Evolutionary conservation across 2,329 filamentous ascomycete species (phyloP).

Genomic region (Alternaria postmessia): DNA sequence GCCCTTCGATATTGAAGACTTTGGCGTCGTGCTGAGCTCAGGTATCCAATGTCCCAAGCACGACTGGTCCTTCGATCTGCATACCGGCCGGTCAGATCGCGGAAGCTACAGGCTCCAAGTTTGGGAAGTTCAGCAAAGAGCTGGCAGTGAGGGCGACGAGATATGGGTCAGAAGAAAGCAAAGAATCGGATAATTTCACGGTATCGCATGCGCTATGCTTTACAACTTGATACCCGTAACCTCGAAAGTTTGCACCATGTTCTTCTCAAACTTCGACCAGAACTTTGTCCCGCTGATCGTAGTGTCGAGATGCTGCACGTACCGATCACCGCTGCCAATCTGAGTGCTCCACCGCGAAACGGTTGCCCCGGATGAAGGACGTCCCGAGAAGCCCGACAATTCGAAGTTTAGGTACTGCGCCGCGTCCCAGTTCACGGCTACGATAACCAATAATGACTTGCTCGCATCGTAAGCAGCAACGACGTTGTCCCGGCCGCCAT

Average conservation of each 20-base stretch:
- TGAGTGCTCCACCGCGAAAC: slow-evolving; percentile 13
- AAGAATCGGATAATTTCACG: slow-evolving; percentile 29
- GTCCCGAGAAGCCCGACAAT: slow-evolving; percentile 10
- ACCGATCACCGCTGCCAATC: slow-evolving; percentile 15
- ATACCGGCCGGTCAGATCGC: slow-evolving; percentile 68
- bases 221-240: slow-evolving; percentile 11
- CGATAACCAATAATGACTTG: slow-evolving; percentile 10
- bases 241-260: slow-evolving; percentile 17
- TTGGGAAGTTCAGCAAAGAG: slow-evolving; percentile 68
- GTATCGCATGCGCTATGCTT: neutral
- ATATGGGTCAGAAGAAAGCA: slow-evolving; percentile 49
- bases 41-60: slow-evolving; percentile 74
- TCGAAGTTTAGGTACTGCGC: slow-evolving; percentile 18
- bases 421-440: slow-evolving; percentile 12
- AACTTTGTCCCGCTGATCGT: slow-evolving; percentile 9
- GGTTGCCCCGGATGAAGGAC: slow-evolving; percentile 1
- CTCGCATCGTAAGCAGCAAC: slow-evolving; percentile 16
- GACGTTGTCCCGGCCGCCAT: slow-evolving; percentile 11
- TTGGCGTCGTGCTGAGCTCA: slow-evolving; percentile 68
- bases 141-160: slow-evolving; percentile 15
- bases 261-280: slow-evolving; percentile 16
- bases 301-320: slow-evolving; percentile 10
- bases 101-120: slow-evolving; percentile 68
- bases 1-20: slow-evolving; percentile 77
- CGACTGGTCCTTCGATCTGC: slow-evolving; percentile 74